Evolutionary conservation across 163 green algal genomes (phyloP).

Genomic region (Botryococcus braunii): DNA sequence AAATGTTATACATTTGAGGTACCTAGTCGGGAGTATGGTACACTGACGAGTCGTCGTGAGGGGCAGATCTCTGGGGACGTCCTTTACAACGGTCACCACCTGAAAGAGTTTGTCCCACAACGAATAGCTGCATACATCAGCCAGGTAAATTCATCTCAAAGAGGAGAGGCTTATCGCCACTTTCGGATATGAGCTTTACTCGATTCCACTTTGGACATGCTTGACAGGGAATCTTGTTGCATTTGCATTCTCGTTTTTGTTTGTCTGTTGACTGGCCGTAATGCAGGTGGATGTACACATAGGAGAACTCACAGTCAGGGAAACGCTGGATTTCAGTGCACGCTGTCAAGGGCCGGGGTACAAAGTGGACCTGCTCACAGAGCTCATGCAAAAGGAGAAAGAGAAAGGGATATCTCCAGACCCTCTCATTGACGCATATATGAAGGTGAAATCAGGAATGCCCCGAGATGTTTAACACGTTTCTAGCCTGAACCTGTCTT

Average conservation of each 20-base stretch:
- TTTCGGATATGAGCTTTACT: background rate
- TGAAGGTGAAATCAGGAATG: too few relatives aligned
- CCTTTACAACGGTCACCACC: slow-evolving; percentile 62
- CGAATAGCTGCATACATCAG: slow-evolving; percentile 59
- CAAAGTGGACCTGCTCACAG: slow-evolving; percentile 8
- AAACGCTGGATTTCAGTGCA: slow-evolving; percentile 14
- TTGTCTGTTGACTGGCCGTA: background rate
- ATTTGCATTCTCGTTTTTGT: background rate
- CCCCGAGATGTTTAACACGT: too few relatives aligned
- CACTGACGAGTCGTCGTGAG: too few relatives aligned
- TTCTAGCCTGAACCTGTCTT: too few relatives aligned
- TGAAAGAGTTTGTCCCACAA: slow-evolving; percentile 51
- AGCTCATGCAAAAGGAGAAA: slow-evolving; percentile 31
- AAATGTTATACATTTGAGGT: too few relatives aligned
- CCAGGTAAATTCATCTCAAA: slow-evolving; percentile 32
- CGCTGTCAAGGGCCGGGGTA: slow-evolving; percentile 12
- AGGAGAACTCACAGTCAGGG: slow-evolving; percentile 17
- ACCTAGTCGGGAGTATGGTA: too few relatives aligned
- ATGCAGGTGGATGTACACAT: slow-evolving; percentile 17
- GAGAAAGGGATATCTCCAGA: slow-evolving; percentile 44
- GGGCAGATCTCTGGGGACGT: slow-evolving; percentile 32
- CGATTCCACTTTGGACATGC: too few relatives aligned
- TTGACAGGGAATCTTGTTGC: background rate
- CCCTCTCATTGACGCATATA: slow-evolving; percentile 47
- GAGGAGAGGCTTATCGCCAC: background rate